Percentiles rank a stretch among this genome's conserved stretches.
Conservation (phyloP, 768 basidiomycete species). For the Filobasidium wieringae region DNA sequence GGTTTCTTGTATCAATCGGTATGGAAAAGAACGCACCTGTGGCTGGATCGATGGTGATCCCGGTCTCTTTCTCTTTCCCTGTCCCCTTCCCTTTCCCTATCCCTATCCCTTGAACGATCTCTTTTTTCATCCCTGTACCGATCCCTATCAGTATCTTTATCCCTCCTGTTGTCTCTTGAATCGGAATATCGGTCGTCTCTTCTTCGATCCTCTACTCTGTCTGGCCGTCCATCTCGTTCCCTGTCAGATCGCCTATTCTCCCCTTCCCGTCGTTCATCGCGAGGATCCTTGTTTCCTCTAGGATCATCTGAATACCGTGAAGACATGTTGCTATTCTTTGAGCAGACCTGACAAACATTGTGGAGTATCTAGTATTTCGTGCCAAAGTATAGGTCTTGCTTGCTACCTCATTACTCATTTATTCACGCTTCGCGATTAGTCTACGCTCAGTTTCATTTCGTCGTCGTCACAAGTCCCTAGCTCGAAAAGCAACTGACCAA, state of each 20-base stretch:
- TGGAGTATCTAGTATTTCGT: too few relatives aligned
- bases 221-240: background rate
- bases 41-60: background rate
- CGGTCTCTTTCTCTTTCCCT: slow-evolving; percentile 1
- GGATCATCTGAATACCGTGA: background rate
- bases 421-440: too few relatives aligned
- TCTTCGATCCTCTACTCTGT: background rate
- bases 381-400: too few relatives aligned
- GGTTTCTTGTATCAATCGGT: background rate
- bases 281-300: background rate
- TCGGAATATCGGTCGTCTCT: slow-evolving; percentile 2
- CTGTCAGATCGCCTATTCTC: background rate
- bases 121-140: background rate
- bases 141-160: background rate
- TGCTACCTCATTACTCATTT: too few relatives aligned
- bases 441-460: too few relatives aligned
- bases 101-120: slow-evolving; percentile 1
- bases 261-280: background rate
- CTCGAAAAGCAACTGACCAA: too few relatives aligned
- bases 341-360: too few relatives aligned
- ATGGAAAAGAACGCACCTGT: background rate
- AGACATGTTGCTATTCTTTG: too few relatives aligned
- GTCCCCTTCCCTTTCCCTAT: background rate
- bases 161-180: background rate
- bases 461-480: too few relatives aligned